Evolutionary conservation across 2,329 filamentous ascomycete genomes (phyloP).

Genomic region (Calonectria crousiana): DNA sequence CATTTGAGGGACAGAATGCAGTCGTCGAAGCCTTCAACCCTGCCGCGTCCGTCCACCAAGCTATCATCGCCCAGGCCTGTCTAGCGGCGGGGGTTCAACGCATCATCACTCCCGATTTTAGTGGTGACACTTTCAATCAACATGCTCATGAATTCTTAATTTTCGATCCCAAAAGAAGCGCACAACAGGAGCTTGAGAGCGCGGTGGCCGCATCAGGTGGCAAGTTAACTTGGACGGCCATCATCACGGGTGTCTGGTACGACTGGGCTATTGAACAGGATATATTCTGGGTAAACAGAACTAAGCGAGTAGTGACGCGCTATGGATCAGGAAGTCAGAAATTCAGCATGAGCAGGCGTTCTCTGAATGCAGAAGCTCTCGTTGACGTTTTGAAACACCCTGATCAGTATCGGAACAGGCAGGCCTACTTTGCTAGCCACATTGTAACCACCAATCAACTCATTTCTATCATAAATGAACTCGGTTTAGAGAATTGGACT

Average conservation of each 20-base stretch:
- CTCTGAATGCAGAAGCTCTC: slow-evolving; percentile 23
- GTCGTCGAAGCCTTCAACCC: slow-evolving; percentile 42
- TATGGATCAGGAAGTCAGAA: slow-evolving; percentile 25
- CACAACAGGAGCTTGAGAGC: slow-evolving; percentile 34
- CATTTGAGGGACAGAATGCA: slow-evolving; percentile 25
- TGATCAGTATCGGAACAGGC: slow-evolving; percentile 11
- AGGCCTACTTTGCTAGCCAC: slow-evolving; percentile 28
- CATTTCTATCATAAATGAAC: background rate
- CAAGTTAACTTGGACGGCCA: slow-evolving; percentile 36
- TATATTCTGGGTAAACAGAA: slow-evolving; percentile 34
- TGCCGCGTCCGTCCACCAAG: slow-evolving; percentile 32
- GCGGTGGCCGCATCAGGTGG: background rate
- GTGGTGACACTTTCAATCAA: slow-evolving; percentile 35
- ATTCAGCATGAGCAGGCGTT: slow-evolving; percentile 20
- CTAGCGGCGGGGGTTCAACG: slow-evolving; percentile 29
- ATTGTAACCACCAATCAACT: slow-evolving; percentile 19
- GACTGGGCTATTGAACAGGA: slow-evolving; percentile 36
- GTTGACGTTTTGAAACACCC: slow-evolving; percentile 17
- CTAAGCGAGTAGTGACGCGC: slow-evolving; percentile 23
- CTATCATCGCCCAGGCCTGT: slow-evolving; percentile 31
- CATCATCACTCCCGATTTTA: slow-evolving; percentile 40
- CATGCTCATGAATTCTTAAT: slow-evolving; percentile 25
- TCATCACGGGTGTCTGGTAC: slow-evolving; percentile 35
- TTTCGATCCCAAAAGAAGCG: slow-evolving; percentile 29
- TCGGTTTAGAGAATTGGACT: background rate